A percentile compares a stretch with the other conserved stretches of the same genome.
phyloP scores from a whole-genome alignment of 2,329 filamentous ascomycete genomes.

The Monosporascus cannonballus region DNA sequence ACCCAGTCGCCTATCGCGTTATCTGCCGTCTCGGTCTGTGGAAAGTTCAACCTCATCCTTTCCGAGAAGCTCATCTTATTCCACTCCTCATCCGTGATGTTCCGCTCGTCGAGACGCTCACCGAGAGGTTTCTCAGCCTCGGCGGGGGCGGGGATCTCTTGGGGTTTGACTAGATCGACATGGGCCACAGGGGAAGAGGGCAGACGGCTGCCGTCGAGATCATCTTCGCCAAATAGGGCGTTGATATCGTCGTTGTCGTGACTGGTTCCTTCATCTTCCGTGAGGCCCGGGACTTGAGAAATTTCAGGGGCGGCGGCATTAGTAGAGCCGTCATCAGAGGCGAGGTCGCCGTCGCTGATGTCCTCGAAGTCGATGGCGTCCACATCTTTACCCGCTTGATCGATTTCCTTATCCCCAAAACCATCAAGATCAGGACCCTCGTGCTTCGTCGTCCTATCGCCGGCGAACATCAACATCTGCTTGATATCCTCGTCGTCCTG shows the following conservation, averaged over 20 bases:
- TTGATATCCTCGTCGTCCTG: constrained; percentile 31
- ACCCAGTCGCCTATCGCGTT: constrained; percentile 29
- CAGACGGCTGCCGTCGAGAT: constrained; percentile 31
- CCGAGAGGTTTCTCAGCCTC: constrained; percentile 3
- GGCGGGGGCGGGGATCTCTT: constrained; percentile 3
- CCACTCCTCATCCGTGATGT: constrained; percentile 28
- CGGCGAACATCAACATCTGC: constrained; percentile 41
- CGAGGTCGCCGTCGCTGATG: constrained; percentile 85
- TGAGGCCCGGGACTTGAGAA: constrained; percentile 46
- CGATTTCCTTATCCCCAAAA: constrained; percentile 40
- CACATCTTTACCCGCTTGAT: constrained; percentile 74
- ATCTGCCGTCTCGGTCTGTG: constrained; percentile 33
- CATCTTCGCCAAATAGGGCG: constrained; percentile 63
- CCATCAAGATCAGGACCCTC: constrained; percentile 40
- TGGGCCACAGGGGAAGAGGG: constrained; percentile 40
- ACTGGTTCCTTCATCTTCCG: constrained; percentile 54
- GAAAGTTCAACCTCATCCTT: constrained; percentile 35
- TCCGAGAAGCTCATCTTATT: constrained; percentile 31
- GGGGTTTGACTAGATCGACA: constrained; percentile 5
- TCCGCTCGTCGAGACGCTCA: constrained; percentile 7
- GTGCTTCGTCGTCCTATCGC: constrained; percentile 40
- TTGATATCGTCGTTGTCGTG: constrained; percentile 49
- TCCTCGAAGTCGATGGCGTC: constrained; percentile 89
- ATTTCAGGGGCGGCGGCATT: constrained; percentile 27
- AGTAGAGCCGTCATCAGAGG: constrained; percentile 54